Evolutionary conservation across 352 stramenopile genomes (phyloP), one percentile per base, ranked within the genome.

Genomic region (Pythium utonaiense): DNA sequence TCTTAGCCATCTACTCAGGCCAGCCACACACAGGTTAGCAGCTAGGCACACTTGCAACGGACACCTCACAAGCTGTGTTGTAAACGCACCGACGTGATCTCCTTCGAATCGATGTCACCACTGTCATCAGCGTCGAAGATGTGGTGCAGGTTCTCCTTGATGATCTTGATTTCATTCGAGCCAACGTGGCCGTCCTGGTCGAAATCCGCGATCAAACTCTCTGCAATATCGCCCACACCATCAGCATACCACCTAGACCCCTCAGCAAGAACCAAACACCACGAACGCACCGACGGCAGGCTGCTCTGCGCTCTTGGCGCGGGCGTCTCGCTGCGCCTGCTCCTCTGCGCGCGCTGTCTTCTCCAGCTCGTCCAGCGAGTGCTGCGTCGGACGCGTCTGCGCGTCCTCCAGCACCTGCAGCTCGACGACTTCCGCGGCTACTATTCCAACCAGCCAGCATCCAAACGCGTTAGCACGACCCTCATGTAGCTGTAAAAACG

Each of bases 111-210:
- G 62, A 92, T 74, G 10, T 79, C 75, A 19, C 84, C 84, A 65
- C 84, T 94, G 21, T 82, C 80, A 60, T 94, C 84, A 14, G 72
- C 76, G 60, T 94, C 84, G 47, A 94, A 80, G 31, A 89, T 74
- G 41, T 89, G 72, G 47, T 94, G 84, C 54, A 94, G 62, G 27
- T 90, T 92, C 64, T 89, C 74, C 55, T 91, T 90, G 61, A 94
- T 88, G 40, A 80, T 71, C 44, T 90, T 73, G 64, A 94, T 88
- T 67, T 94, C 84, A 22, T 66, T 77, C 48, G 67, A 74, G 48
- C 78, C 82, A n/a, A 94, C 83, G 49, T 66, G 74, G 48, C 84
- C 84, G 52, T 94, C 82, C 28, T 89, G 67, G 61, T 94, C 79
- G 55, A 92, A 90, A 44, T 94, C 84, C 9, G 83, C 84, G 50